Conservation (phyloP, 441 rosid genomes). For the Aquilaria agallochum region DNA sequence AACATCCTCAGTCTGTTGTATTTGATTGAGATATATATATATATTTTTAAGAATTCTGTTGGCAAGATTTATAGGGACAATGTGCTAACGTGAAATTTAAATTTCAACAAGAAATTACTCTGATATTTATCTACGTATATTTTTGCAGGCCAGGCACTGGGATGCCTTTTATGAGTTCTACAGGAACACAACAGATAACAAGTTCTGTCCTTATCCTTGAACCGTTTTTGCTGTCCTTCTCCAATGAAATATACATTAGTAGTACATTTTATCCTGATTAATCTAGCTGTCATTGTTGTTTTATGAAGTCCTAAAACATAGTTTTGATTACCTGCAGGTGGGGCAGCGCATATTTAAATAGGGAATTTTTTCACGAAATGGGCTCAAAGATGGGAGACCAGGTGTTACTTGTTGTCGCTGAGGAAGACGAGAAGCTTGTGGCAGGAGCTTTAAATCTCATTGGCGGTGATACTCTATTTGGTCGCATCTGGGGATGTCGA, state of each 20-base stretch:
- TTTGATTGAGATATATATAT: too few relatives aligned
- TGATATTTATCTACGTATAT: constrained; percentile 13
- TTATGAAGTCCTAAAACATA: constrained; percentile 4
- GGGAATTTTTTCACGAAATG: constrained; percentile 81
- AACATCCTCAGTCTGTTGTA: too few relatives aligned
- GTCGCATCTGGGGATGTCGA: constrained; percentile 93
- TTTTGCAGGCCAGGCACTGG: constrained; percentile 84
- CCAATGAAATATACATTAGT: background rate
- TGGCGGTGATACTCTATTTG: constrained; percentile 86
- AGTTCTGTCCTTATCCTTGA: constrained; percentile 39
- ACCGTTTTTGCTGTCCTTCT: background rate
- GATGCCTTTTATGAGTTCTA: constrained; percentile 89
- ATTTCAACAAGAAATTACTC: background rate
- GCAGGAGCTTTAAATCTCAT: constrained; percentile 96
- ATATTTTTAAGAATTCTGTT: too few relatives aligned
- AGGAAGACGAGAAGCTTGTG: constrained; percentile 79
- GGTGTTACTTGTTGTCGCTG: constrained; percentile 79
- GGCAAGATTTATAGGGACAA: too few relatives aligned
- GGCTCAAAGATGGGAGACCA: constrained; percentile 81
- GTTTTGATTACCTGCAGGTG: constrained; percentile 44
- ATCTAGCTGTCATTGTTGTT: background rate
- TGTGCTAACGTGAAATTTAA: background rate
- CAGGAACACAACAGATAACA: constrained; percentile 91
- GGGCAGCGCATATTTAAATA: constrained; percentile 91
- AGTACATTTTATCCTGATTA: too few relatives aligned